These are phyloP conservation scores for Ganoderma lingzhi DNA, from an alignment of 1,284 basidiomycete genomes.

Conservation along the genomic window DNA sequence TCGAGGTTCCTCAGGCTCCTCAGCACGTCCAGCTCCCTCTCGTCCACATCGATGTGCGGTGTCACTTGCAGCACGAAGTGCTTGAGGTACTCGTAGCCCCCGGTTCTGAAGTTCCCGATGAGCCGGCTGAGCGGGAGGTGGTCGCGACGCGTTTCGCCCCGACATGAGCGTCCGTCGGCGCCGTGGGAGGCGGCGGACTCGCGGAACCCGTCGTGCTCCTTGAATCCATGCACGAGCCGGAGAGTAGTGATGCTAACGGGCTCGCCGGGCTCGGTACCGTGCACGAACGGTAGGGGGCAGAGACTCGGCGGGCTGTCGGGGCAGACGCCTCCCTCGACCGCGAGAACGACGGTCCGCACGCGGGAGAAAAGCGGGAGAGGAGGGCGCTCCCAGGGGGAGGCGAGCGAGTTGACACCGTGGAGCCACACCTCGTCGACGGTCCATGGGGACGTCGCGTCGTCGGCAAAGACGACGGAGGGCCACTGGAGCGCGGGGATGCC, in stretches of 20 bases:
- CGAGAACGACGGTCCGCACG: not conserved
- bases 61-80: conserved; percentile 13
- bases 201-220: not conserved
- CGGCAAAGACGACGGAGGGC: not conserved
- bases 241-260: not conserved
- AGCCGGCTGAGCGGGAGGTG: not conserved
- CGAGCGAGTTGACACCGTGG: not conserved
- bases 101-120: not conserved
- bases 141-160: not conserved
- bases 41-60: conserved; percentile 4
- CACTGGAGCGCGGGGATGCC: conserved; percentile 2
- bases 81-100: conserved; percentile 4
- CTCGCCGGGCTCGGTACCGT: not conserved
- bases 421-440: conserved; percentile 14
- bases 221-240: conserved; percentile 6
- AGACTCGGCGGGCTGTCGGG: not conserved
- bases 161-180: not conserved
- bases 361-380: not conserved
- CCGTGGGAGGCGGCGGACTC: not conserved
- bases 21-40: conserved; percentile 1
- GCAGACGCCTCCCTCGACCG: not conserved
- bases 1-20: not conserved
- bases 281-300: not conserved
- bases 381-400: not conserved
- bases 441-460: not conserved